A percentile compares a stretch with the other conserved stretches of the same genome.
Evolutionary conservation across 2,329 filamentous ascomycete genomes (phyloP).

Genomic region (Knoxdaviesia proteae): DNA sequence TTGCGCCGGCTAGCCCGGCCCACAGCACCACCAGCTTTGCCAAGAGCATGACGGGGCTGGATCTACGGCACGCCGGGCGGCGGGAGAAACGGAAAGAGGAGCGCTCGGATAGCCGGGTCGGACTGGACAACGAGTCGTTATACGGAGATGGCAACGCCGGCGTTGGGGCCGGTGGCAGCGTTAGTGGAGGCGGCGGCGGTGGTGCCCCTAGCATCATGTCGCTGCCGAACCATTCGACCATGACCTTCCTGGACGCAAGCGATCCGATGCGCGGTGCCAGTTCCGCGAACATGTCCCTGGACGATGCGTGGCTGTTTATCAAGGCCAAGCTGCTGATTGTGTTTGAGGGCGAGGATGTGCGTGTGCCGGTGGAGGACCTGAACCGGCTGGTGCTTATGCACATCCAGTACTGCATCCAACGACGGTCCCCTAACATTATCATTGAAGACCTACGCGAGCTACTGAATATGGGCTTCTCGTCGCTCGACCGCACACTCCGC

Average conservation of each 20-base stretch:
- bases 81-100: slow-evolving; percentile 61
- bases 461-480: slow-evolving; percentile 61
- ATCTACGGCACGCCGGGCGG: slow-evolving; percentile 1
- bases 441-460: slow-evolving; percentile 61
- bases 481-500: slow-evolving; percentile 64
- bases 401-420: slow-evolving; percentile 57
- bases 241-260: slow-evolving; percentile 24
- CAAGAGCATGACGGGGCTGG: slow-evolving; percentile 46
- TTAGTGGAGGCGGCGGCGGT: slow-evolving; percentile 5
- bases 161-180: no score
- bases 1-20: slow-evolving; percentile 52
- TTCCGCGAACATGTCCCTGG: slow-evolving; percentile 47
- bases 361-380: slow-evolving; percentile 65
- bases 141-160: slow-evolving; percentile 3
- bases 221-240: slow-evolving; percentile 39
- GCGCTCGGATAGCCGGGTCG: slow-evolving; percentile 23
- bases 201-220: slow-evolving; percentile 10
- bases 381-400: slow-evolving; percentile 64
- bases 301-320: slow-evolving; percentile 67
- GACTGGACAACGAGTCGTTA: slow-evolving; percentile 28
- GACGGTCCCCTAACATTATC: slow-evolving; percentile 46
- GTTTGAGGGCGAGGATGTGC: slow-evolving; percentile 63
- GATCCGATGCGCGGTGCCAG: slow-evolving; percentile 14
- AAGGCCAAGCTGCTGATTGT: slow-evolving; percentile 57
- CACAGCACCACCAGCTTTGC: slow-evolving; percentile 46